phyloP scores from a whole-genome alignment of 148 eudicot species.

The Vaccinium myrtillus region DNA sequence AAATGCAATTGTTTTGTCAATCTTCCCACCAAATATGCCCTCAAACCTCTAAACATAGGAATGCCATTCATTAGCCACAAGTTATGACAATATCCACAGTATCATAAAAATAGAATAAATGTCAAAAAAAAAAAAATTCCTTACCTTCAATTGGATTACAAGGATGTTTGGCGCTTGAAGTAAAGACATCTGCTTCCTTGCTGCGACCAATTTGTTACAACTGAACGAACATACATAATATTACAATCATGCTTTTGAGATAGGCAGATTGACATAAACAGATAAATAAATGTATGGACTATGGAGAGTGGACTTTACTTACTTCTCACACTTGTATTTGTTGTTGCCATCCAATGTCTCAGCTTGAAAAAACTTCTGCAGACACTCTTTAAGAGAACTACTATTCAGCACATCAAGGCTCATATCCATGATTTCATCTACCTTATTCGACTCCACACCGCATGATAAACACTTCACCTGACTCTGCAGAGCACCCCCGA shows the following conservation, averaged over 20 bases:
- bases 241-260: constrained; percentile 10
- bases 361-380: constrained; percentile 86
- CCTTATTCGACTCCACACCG: constrained; percentile 86
- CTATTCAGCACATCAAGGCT: constrained; percentile 77
- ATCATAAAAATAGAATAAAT: neutral
- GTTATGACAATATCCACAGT: neutral
- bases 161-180: constrained; percentile 95
- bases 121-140: neutral
- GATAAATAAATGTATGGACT: neutral
- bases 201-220: constrained; percentile 86
- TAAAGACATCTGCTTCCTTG: constrained; percentile 93
- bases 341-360: constrained; percentile 93
- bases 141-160: constrained; percentile 93
- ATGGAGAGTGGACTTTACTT: constrained; percentile 21
- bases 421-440: constrained; percentile 97
- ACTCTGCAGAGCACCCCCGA: constrained; percentile 95
- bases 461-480: constrained; percentile 93
- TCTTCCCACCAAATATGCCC: constrained; percentile 88
- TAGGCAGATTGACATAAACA: neutral
- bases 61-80: neutral
- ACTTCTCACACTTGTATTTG: constrained; percentile 96
- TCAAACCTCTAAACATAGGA: constrained; percentile 70
- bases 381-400: constrained; percentile 69
- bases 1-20: constrained; percentile 79
- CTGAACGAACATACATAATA: constrained; percentile 41